phyloP scores from a whole-genome alignment of 352 stramenopile genomes.

The Globisporangium parvum region DNA sequence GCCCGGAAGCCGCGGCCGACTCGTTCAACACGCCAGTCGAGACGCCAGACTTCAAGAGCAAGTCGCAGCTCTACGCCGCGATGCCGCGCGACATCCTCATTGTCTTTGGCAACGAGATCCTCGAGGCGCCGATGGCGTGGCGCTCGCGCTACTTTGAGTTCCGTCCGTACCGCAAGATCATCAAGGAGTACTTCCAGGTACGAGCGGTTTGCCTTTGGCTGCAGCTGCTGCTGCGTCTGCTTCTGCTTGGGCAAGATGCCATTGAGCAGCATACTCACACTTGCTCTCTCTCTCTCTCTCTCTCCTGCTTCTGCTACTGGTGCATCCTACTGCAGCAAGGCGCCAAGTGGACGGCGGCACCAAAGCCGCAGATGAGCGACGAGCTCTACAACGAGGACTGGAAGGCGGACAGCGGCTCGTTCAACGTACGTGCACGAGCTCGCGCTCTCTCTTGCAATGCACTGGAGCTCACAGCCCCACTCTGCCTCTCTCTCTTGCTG shows the following conservation, averaged over 20 bases:
- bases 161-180: conserved; percentile 81
- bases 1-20: conserved; percentile 53
- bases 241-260: no score
- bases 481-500: conserved; percentile 1
- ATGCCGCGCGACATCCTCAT: conserved; percentile 89
- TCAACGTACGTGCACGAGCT: conserved; percentile 42
- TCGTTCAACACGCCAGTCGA: conserved; percentile 73
- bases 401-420: conserved; percentile 65
- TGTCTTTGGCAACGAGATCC: conserved; percentile 87
- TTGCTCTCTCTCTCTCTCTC: neutral
- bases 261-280: neutral
- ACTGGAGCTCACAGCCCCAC: neutral
- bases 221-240: neutral
- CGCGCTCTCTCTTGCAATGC: neutral
- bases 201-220: conserved; percentile 9
- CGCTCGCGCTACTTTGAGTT: conserved; percentile 89
- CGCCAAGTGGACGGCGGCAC: conserved; percentile 84
- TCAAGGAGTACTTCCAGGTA: conserved; percentile 88
- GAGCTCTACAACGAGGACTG: conserved; percentile 87
- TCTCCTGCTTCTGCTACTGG: neutral
- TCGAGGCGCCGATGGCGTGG: conserved; percentile 89
- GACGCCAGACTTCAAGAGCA: conserved; percentile 83
- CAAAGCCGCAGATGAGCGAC: conserved; percentile 88
- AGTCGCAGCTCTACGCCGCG: conserved; percentile 80
- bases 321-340: no score